Evolutionary conservation across 495 filamentous ascomycete genomes (phyloP).

Genomic region (Aspergillus campestris): DNA sequence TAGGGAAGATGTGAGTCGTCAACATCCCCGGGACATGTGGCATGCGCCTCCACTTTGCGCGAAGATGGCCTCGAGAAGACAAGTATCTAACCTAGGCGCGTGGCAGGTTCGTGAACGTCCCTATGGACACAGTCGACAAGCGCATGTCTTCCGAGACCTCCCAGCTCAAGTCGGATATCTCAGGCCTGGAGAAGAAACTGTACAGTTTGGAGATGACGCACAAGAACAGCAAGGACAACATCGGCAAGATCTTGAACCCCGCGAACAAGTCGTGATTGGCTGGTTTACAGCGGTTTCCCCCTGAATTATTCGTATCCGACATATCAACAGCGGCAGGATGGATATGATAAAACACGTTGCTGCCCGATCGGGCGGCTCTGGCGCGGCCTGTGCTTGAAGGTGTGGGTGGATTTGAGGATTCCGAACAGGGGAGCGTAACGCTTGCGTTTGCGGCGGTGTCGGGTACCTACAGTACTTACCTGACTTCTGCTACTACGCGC

Average conservation of each 20-base stretch:
- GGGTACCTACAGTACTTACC: no score
- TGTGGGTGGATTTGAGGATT: no score
- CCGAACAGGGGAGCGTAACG: no score
- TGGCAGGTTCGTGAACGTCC: constrained; percentile 74
- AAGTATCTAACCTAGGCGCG: not conserved
- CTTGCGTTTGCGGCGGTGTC: no score
- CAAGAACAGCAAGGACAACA: constrained; percentile 82
- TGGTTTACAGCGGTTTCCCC: no score
- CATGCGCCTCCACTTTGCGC: not conserved
- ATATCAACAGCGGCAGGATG: no score
- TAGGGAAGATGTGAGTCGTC: constrained; percentile 81
- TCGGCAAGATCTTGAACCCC: constrained; percentile 73
- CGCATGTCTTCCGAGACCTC: constrained; percentile 67
- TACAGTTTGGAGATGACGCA: constrained; percentile 91
- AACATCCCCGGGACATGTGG: no score
- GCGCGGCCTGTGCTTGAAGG: no score
- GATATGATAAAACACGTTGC: no score
- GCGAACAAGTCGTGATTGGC: constrained; percentile 28
- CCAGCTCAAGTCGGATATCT: constrained; percentile 67
- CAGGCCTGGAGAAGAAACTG: constrained; percentile 78
- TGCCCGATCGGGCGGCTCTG: no score
- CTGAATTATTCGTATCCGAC: no score
- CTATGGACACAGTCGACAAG: constrained; percentile 62
- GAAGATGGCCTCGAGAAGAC: not conserved
- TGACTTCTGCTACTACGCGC: no score